These are phyloP conservation scores for Coprinellus micaceus DNA, from an alignment of 768 basidiomycete genomes.

Conservation along the genomic window DNA sequence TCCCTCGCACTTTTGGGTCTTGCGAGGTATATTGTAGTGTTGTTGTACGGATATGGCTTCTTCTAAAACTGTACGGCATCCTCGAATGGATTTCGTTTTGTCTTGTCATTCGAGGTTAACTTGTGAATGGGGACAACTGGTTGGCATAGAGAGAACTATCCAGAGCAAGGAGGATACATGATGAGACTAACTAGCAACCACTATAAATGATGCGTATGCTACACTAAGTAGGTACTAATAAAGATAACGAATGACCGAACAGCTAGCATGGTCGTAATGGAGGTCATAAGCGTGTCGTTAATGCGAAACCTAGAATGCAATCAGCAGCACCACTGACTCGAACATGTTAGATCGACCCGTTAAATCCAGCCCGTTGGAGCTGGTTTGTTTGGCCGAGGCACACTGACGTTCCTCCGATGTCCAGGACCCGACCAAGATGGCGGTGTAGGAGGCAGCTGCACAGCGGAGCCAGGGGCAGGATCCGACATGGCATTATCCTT, in stretches of 20 bases:
- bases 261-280: too few species aligned
- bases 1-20: not conserved
- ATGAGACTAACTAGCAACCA: too few species aligned
- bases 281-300: too few species aligned
- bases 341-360: not conserved
- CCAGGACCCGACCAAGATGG: conserved; percentile 39
- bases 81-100: not conserved
- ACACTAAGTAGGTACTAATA: too few species aligned
- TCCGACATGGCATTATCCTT: conserved; percentile 10
- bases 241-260: too few species aligned
- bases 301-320: too few species aligned
- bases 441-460: conserved; percentile 34
- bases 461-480: not conserved
- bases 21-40: not conserved
- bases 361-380: conserved; percentile 16
- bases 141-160: too few species aligned
- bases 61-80: not conserved
- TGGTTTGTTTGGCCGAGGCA: conserved; percentile 31
- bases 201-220: too few species aligned
- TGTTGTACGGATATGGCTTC: not conserved
- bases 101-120: too few species aligned
- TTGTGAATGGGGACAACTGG: too few species aligned
- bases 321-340: too few species aligned
- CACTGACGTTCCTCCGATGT: conserved; percentile 11
- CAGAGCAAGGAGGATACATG: too few species aligned